A percentile compares a stretch with the other conserved stretches of the same genome.
These are phyloP conservation scores for Alisma plantagoaquatica DNA, from an alignment of 106 monocot species.

Conservation along the genomic window DNA sequence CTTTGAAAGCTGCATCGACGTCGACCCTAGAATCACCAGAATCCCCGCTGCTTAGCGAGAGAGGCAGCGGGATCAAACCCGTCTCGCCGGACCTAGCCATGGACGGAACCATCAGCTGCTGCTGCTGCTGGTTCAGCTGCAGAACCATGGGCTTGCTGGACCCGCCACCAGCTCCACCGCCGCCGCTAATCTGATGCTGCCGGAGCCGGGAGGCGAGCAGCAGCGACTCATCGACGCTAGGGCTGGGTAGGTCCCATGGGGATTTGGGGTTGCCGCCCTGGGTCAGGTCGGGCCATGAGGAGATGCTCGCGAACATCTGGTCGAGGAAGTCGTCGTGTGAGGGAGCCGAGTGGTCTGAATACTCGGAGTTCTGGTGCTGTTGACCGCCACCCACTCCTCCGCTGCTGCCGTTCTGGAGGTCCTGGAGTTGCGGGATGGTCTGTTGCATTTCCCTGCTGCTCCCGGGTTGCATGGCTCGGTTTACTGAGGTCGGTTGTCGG, in stretches of 20 bases:
- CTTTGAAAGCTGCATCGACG: slow-evolving; percentile 16
- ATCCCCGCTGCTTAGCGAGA: slow-evolving; percentile 22
- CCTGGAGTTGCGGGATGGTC: not conserved
- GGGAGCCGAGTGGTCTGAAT: not conserved
- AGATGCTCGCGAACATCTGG: slow-evolving; percentile 59
- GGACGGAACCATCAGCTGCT: slow-evolving; percentile 28
- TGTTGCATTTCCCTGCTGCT: not conserved
- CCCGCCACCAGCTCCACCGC: slow-evolving; percentile 8
- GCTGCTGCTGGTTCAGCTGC: slow-evolving; percentile 20
- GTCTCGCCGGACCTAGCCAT: too few relatives aligned
- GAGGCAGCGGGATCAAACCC: slow-evolving; percentile 30
- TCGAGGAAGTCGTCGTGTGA: slow-evolving; percentile 66
- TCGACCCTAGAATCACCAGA: slow-evolving; percentile 9
- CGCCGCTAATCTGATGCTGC: slow-evolving; percentile 62
- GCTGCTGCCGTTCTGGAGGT: not conserved
- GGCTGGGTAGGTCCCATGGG: slow-evolving; percentile 11
- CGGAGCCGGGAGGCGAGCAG: slow-evolving; percentile 54
- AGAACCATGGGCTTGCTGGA: slow-evolving; percentile 17
- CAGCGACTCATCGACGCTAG: slow-evolving; percentile 55
- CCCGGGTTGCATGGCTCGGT: not conserved
- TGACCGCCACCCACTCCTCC: too few relatives aligned
- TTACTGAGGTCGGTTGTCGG: too few relatives aligned
- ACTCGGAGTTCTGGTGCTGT: not conserved
- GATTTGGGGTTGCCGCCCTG: slow-evolving; percentile 14
- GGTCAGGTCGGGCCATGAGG: slow-evolving; percentile 46